phyloP scores from a whole-genome alignment of 108 stramenopile species.

The Seminavis robusta region DNA sequence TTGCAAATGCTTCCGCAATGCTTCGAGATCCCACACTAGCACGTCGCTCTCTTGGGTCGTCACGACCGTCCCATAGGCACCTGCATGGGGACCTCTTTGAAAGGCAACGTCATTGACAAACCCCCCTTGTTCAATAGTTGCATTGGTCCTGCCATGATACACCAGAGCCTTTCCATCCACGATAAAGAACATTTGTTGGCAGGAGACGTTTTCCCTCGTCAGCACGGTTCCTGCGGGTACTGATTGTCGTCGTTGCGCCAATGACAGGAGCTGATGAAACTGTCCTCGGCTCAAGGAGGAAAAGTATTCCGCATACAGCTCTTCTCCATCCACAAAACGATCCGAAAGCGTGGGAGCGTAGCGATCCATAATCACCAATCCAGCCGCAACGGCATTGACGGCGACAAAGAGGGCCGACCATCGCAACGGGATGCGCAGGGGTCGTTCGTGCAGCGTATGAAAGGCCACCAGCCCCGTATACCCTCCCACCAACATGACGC shows the following conservation, averaged over 20 bases:
- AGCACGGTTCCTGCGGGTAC: slow-evolving; percentile 8
- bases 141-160: slow-evolving; percentile 17
- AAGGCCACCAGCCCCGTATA: slow-evolving; percentile 23
- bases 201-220: slow-evolving; percentile 10
- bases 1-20: slow-evolving; percentile 15
- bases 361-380: slow-evolving; percentile 13
- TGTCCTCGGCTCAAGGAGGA: slow-evolving; percentile 11
- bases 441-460: slow-evolving; percentile 15
- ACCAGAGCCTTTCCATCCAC: slow-evolving; percentile 12
- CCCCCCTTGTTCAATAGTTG: slow-evolving; percentile 20
- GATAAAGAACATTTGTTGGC: slow-evolving; percentile 23
- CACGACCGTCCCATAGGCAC: slow-evolving; percentile 28
- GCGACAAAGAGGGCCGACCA: slow-evolving; percentile 29
- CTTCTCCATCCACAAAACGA: slow-evolving; percentile 18
- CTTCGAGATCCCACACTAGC: slow-evolving; percentile 17
- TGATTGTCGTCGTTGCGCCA: background rate
- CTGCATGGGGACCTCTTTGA: slow-evolving; percentile 2
- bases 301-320: slow-evolving; percentile 18
- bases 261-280: slow-evolving; percentile 15
- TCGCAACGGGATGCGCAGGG: slow-evolving; percentile 16
- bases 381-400: slow-evolving; percentile 21
- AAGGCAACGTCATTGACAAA: slow-evolving; percentile 39
- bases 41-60: slow-evolving; percentile 9
- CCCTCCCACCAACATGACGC: slow-evolving; percentile 18
- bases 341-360: slow-evolving; percentile 5